phyloP scores from a whole-genome alignment of 768 basidiomycete genomes.

The Ramaria sp. region DNA sequence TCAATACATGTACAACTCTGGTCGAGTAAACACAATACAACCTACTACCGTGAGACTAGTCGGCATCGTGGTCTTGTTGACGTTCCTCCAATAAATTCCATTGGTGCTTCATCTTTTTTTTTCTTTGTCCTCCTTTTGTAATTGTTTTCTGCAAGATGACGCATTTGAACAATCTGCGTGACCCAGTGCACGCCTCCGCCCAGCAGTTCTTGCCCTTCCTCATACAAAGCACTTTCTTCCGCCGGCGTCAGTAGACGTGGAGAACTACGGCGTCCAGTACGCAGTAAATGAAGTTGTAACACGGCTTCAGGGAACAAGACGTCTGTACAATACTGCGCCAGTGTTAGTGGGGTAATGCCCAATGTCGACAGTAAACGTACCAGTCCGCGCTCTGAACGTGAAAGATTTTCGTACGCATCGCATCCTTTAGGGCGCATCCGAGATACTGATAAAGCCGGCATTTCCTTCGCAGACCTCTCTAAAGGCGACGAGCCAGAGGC shows the following conservation, averaged over 20 bases:
- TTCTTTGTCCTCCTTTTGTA: not conserved
- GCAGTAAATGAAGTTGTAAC: constrained; percentile 67
- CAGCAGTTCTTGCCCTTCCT: constrained; percentile 28
- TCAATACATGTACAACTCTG: not conserved
- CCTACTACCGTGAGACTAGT: not conserved
- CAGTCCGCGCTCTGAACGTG: constrained; percentile 6
- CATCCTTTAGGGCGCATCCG: constrained; percentile 6
- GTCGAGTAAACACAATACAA: not conserved
- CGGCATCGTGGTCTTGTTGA: not conserved
- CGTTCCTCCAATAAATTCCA: not conserved
- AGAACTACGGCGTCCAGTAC: constrained; percentile 45
- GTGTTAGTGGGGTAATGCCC: not conserved
- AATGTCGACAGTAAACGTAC: constrained; percentile 3
- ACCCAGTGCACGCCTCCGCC: constrained; percentile 59
- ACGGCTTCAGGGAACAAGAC: constrained; percentile 64
- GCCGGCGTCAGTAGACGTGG: constrained; percentile 35
- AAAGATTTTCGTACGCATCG: constrained; percentile 10
- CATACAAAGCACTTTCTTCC: constrained; percentile 48
- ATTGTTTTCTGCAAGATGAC: constrained; percentile 12
- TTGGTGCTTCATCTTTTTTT: not conserved
- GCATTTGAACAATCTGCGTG: constrained; percentile 40
- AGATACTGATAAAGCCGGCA: not conserved
- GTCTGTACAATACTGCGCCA: constrained; percentile 24
- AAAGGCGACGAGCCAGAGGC: not conserved
- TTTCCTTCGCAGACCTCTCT: not conserved